These are phyloP conservation scores for Magnolia kwangsiensis DNA, from an alignment of 164 flowering plant genomes.

Conservation along the genomic window DNA sequence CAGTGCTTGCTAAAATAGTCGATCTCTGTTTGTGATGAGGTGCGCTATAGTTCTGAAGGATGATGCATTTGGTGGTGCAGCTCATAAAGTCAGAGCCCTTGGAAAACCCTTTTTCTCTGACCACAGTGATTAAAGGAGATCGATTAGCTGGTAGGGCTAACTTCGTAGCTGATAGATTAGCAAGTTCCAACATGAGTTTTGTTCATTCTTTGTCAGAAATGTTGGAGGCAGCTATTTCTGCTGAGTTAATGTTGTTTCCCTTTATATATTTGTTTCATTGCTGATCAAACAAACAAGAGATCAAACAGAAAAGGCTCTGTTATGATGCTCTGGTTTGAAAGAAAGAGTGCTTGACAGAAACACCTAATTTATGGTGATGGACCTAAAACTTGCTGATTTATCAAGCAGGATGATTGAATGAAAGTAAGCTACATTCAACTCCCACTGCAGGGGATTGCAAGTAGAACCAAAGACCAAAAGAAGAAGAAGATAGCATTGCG, in stretches of 20 bases:
- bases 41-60: not conserved
- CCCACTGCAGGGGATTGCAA: not conserved
- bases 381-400: not conserved
- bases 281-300: too few species aligned
- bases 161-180: too few species aligned
- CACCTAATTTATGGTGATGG: not conserved
- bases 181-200: too few species aligned
- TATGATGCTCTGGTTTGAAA: too few species aligned
- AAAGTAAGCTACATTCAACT: not conserved
- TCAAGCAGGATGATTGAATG: not conserved
- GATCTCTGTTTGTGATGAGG: constrained; percentile 9
- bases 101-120: not conserved
- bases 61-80: not conserved
- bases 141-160: too few species aligned
- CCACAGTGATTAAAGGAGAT: not conserved
- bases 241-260: too few species aligned
- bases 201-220: too few species aligned
- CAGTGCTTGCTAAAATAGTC: constrained; percentile 8
- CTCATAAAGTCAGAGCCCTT: not conserved
- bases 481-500: not conserved
- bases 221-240: too few species aligned
- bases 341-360: not conserved
- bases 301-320: too few species aligned
- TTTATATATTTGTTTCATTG: too few species aligned
- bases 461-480: not conserved